Conservation (phyloP, 306 rosid species). For the Cucumis hystrix region DNA sequence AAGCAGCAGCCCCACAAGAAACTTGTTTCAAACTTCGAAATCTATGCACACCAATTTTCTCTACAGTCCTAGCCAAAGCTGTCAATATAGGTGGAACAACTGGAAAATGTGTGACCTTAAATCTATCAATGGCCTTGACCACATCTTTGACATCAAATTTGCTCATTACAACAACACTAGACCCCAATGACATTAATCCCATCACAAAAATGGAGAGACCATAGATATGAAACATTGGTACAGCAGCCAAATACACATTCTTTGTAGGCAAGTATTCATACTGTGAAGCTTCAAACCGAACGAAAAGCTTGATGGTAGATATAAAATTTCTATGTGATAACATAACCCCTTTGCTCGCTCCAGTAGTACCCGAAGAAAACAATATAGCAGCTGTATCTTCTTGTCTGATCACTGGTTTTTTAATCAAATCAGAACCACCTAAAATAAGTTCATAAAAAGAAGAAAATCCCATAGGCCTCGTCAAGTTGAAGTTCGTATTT, state of each 20-base stretch:
- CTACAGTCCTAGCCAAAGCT: slow-evolving; percentile 32
- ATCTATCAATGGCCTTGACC: slow-evolving; percentile 38
- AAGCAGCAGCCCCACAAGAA: slow-evolving; percentile 61
- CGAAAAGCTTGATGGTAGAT: slow-evolving; percentile 49
- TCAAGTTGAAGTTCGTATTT: slow-evolving; percentile 15
- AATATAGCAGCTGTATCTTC: slow-evolving; percentile 63
- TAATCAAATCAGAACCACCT: slow-evolving; percentile 18
- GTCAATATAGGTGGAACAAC: slow-evolving; percentile 61
- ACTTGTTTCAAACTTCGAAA: slow-evolving; percentile 68
- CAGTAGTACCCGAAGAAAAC: slow-evolving; percentile 82
- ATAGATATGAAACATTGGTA: slow-evolving; percentile 79
- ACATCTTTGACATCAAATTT: slow-evolving; percentile 38
- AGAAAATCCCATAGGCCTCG: slow-evolving; percentile 15
- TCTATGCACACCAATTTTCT: slow-evolving; percentile 11
- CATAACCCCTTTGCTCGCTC: slow-evolving; percentile 69
- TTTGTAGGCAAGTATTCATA: slow-evolving; percentile 29
- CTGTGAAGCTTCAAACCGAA: slow-evolving; percentile 68
- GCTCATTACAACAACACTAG: slow-evolving; percentile 51
- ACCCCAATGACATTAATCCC: slow-evolving; percentile 69
- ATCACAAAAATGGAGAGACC: slow-evolving; percentile 42
- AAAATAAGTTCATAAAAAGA: slow-evolving; percentile 26
- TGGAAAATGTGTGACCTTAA: slow-evolving; percentile 55
- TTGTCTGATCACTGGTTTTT: slow-evolving; percentile 46
- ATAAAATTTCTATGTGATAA: slow-evolving; percentile 53
- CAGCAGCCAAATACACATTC: slow-evolving; percentile 49